phyloP scores from a whole-genome alignment of 192 early-diverging fungal genomes.

The Backusella tarrabulga region DNA sequence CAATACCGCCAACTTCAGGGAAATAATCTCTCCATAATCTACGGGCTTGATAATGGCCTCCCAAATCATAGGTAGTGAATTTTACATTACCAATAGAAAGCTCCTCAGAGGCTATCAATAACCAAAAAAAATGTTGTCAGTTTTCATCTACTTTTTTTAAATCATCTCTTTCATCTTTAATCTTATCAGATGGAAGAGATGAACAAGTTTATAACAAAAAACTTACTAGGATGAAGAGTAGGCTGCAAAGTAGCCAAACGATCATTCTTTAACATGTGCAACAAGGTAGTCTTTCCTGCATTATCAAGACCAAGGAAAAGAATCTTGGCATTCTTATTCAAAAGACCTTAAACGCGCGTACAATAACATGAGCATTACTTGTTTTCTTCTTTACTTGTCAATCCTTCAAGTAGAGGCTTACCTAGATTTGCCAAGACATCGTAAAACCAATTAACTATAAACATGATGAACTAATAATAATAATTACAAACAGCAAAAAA shows the following conservation, averaged over 20 bases:
- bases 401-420: slow-evolving; percentile 38
- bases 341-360: slow-evolving; percentile 67
- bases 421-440: slow-evolving; percentile 88
- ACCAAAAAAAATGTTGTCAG: not conserved
- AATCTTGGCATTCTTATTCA: slow-evolving; percentile 99
- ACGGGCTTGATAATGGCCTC: slow-evolving; percentile 95
- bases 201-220: not conserved
- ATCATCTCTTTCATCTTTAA: not conserved
- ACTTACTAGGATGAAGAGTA: slow-evolving; percentile 95
- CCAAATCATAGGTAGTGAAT: slow-evolving; percentile 98
- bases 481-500: slow-evolving; percentile 5
- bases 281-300: slow-evolving; percentile 92
- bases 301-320: slow-evolving; percentile 97
- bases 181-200: not conserved
- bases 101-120: slow-evolving; percentile 83
- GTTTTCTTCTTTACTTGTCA: too few relatives aligned
- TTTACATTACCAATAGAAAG: slow-evolving; percentile 95
- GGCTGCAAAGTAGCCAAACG: slow-evolving; percentile 92
- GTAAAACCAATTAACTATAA: slow-evolving; percentile 98
- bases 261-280: slow-evolving; percentile 99
- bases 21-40: slow-evolving; percentile 99
- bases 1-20: slow-evolving; percentile 96
- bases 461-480: slow-evolving; percentile 58
- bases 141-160: not conserved
- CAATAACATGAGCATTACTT: not conserved